Base-by-base conservation (phyloP, 495 filamentous ascomycete genomes). In the Penicillium cosmopolitanum region DNA sequence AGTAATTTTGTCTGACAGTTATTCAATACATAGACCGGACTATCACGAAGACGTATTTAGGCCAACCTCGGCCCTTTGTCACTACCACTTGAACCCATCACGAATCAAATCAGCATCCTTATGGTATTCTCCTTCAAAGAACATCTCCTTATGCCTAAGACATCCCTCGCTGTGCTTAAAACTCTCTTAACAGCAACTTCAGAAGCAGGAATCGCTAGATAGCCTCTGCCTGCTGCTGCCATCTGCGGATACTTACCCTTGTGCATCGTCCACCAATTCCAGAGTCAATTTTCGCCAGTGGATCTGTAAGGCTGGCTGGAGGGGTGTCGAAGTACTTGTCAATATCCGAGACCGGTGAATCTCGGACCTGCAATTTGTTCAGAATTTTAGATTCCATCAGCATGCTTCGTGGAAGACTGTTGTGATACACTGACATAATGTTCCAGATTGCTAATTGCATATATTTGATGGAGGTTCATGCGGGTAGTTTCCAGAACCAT, bases 191-290 rank as follows among this genome's bases (percentile, higher is more conserved):
- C 18, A 8, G 16, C 44, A 9, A 47, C 44, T 13, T 57, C 59
- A 9, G 59, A 57, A 34, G 59, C 44, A 12, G 59, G 53, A 35
- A 62, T 62, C 16, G 53, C 53, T 28, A 62, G 34, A 51, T 57
- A 62, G 18, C 52, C 47, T 16, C 59, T 57, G 31, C 53, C 59
- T 7, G 53, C 59, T 33, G 13, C 54, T 34, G 53, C 59, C 44
- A 62, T 57, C 21, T 13, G 53, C 10, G 46, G 59, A 42, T 52
- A 57, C 13, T 62, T 38, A 15, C 15, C 16, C 46, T 35, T 53
- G 46, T 62, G 33, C 4, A 33, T 35, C 23, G 18, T 19, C 59
- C 59, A 62, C 59, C 59, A 62, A 42, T 62, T 53, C 11, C 28
- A 57, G 16, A 57, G 35, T 53, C 59, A 62, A 18, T 51, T 46